Base-by-base conservation (phyloP, 2,329 filamentous ascomycete species). In the Coniochaeta hoffmannii region DNA sequence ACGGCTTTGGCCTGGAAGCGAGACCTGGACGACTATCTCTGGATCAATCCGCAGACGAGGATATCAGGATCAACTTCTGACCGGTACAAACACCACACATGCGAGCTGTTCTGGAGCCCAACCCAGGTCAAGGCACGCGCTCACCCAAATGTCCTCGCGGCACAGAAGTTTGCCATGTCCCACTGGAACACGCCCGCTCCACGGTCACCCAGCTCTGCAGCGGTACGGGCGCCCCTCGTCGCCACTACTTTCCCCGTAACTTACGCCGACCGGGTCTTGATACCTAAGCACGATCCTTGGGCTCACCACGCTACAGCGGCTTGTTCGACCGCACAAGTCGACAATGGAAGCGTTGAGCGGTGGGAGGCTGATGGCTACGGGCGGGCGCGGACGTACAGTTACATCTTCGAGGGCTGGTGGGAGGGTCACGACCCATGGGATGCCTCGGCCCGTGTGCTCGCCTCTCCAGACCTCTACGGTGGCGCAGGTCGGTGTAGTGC, bases 361-460 rank as follows among this genome's bases (percentile, higher is more conserved):
- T 89, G 87, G 86, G 86, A 89, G 61, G 78, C 80, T 31, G 77
- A 79, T 10, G 82, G 83, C 30, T 87, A 87, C 61, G 77, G 80
- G 3, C 69, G 65, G 12, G 71, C 79, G 7, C 72, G 75, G 6
- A 85, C 88, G 2, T 93, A 91, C 67, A 76, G 80, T 52, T 70
- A 78, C 28, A 81, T 93, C 53, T 85, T 85, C 61, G 69, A 80
- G 49, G 89, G 89, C 0, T 69, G 77, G 9, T 92, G 88, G 88
- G 88, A 92, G 64, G 73, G 82, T 2, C 90, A 87, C 64, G 86
- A 92, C 62, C 82, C 88, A 0, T 92, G 86, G 81, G 88, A 92
- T 67, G 81, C 81, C 7, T 82, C 79, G 60, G 79, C 81, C 57
- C 80, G 89, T 12, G 72, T 90, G 0, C 72, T 74, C 1, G 85